These are phyloP conservation scores for Acorus gramineus DNA, from an alignment of 106 monocot species.

Conservation along the genomic window DNA sequence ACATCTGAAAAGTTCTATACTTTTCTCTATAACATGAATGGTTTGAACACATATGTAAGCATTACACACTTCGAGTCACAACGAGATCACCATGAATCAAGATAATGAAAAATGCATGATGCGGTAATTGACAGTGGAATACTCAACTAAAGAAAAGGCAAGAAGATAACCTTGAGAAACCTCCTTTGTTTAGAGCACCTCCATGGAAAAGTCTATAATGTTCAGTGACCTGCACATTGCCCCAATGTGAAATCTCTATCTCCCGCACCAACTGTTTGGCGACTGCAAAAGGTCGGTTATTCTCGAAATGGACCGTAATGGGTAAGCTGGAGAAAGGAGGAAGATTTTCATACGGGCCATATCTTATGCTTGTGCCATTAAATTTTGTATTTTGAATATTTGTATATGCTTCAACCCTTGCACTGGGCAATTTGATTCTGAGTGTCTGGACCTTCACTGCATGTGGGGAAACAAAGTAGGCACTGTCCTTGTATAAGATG, in stretches of 20 bases:
- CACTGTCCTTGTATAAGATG: conserved; percentile 76
- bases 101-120: too few species aligned
- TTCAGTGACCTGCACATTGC: conserved; percentile 84
- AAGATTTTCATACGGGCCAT: conserved; percentile 81
- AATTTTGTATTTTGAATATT: conserved; percentile 65
- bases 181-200: conserved; percentile 78
- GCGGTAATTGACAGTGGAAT: too few species aligned
- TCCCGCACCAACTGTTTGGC: conserved; percentile 65
- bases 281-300: conserved; percentile 78
- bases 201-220: conserved; percentile 80
- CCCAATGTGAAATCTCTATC: conserved; percentile 98
- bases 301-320: conserved; percentile 80
- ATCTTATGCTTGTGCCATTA: conserved; percentile 67
- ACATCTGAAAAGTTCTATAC: too few species aligned
- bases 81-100: too few species aligned
- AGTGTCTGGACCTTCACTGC: conserved; percentile 70
- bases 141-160: neutral
- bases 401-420: conserved; percentile 87
- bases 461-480: conserved; percentile 82
- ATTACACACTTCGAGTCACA: too few species aligned
- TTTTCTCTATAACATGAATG: too few species aligned
- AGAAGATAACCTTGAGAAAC: conserved; percentile 69
- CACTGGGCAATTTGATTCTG: conserved; percentile 59
- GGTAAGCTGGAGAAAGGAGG: conserved; percentile 58
- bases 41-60: too few species aligned